Base-by-base conservation (phyloP, 345 rosid genomes). In the Noccaea bulbosa region DNA sequence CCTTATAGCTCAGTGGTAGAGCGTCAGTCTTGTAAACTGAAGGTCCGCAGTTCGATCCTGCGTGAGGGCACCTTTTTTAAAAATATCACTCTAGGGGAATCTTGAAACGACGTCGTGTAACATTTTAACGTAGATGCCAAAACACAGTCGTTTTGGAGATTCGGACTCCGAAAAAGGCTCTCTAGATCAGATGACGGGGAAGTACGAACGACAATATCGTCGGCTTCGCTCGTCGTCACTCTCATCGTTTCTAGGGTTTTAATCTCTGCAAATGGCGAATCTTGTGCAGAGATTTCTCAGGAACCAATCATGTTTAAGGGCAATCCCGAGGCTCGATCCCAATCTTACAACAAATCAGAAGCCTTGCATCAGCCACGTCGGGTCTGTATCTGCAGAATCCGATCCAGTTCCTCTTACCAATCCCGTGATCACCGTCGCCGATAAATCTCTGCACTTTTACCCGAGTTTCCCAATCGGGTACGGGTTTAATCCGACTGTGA, bases 1-100 rank as follows among this genome's bases (percentile, higher is more conserved):
- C 90, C 85, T 63, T 86, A 83, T 87, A 80, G 90, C 88, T 87
- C 88, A 89, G 90, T 84, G 91, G 90, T 84, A 88, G 88, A 88
- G 87, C 88, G 90, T 81, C 87, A 87, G 92, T 86, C 90, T 87
- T 83, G 89, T 82, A 85, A 87, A 83, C 89, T 79, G 87, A 80
- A 88, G 91, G 91, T 86, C 84, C 77, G 84, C 75, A 81, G 87
- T 88, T 86, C 87, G 80, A 87, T 85, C 84, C 83, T 84, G 86
- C 86, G 75, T 83, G 85, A 73, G 86, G 89, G 90, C 97, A 86
- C 2, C 3, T 48, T 30, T 17, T 32, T 5, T 1, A 20, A 12
- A 5, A 0, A 1, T 15, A 27, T 50, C 11, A 1, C 5, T 55
- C 0, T 20, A 45, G 22, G 12, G 3, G 16, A 38, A 3, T 11